Percentiles rank a stretch among this genome's conserved stretches.
phyloP scores from a whole-genome alignment of 2,329 filamentous ascomycete genomes.

The Cryphonectria carpinicola region DNA sequence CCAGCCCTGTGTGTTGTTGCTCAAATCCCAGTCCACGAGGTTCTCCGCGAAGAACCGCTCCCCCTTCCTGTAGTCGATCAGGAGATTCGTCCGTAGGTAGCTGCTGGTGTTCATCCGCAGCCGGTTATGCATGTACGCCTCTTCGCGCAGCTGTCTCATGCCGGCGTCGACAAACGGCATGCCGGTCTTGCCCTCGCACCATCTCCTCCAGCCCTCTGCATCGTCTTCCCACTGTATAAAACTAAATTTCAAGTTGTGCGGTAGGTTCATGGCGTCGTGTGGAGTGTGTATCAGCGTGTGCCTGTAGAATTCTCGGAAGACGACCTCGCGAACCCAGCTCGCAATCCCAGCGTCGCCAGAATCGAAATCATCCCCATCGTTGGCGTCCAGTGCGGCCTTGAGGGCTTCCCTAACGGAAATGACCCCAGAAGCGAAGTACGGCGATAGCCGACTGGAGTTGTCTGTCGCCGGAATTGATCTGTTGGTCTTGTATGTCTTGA shows the following conservation, averaged over 20 bases:
- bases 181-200: constrained; percentile 64
- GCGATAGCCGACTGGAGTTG: constrained; percentile 40
- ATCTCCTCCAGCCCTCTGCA: constrained; percentile 59
- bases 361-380: constrained; percentile 23
- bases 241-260: constrained; percentile 72
- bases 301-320: constrained; percentile 37
- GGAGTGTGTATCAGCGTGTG: constrained; percentile 33
- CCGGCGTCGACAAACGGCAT: constrained; percentile 70
- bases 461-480: constrained; percentile 39
- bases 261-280: constrained; percentile 66
- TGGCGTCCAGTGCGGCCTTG: constrained; percentile 17
- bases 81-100: constrained; percentile 66
- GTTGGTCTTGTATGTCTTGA: constrained; percentile 38
- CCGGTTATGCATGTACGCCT: constrained; percentile 69
- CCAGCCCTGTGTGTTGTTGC: constrained; percentile 68
- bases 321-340: constrained; percentile 35
- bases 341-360: constrained; percentile 28
- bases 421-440: constrained; percentile 40
- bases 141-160: constrained; percentile 63
- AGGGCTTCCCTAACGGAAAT: constrained; percentile 34
- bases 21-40: constrained; percentile 65
- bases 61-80: constrained; percentile 68
- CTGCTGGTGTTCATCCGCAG: constrained; percentile 67
- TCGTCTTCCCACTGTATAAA: constrained; percentile 71
- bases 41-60: constrained; percentile 68